phyloP scores from a whole-genome alignment of 2,329 filamentous ascomycete species.

The Eutypa lata region DNA sequence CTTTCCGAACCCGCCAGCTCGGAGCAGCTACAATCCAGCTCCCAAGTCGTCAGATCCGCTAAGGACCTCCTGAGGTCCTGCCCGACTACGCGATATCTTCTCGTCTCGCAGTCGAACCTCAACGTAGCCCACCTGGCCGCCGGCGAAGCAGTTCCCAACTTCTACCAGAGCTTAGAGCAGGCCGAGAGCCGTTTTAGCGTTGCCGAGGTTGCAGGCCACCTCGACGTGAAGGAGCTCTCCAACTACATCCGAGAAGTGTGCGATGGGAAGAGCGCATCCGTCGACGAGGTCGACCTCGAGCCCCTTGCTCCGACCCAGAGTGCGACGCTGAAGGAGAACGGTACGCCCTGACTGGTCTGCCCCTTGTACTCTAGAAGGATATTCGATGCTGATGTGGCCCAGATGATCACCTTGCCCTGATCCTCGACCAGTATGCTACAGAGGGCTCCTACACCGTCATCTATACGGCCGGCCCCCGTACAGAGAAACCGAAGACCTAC shows the following conservation, averaged over 20 bases:
- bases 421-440: conserved; percentile 36
- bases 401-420: conserved; percentile 52
- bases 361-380: conserved; percentile 6
- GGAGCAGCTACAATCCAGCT: conserved; percentile 48
- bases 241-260: conserved; percentile 48
- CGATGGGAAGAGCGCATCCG: conserved; percentile 32
- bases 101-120: conserved; percentile 75
- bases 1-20: conserved; percentile 30
- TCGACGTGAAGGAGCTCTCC: conserved; percentile 39
- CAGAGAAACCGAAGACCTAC: conserved; percentile 50
- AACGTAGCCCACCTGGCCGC: conserved; percentile 65
- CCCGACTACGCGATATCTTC: conserved; percentile 71
- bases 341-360: conserved; percentile 31
- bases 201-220: conserved; percentile 54
- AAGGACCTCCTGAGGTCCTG: conserved; percentile 60
- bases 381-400: conserved; percentile 14
- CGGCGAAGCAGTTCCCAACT: conserved; percentile 44
- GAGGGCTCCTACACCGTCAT: conserved; percentile 67
- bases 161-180: conserved; percentile 39
- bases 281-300: conserved; percentile 40
- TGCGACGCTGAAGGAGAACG: conserved; percentile 47
- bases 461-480: conserved; percentile 63
- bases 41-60: conserved; percentile 39
- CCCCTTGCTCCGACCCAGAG: conserved; percentile 36
- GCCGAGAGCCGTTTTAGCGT: conserved; percentile 44